Evolutionary conservation across 192 early-diverging fungal genomes (phyloP).

Genomic region (Cetraspora pellucida): DNA sequence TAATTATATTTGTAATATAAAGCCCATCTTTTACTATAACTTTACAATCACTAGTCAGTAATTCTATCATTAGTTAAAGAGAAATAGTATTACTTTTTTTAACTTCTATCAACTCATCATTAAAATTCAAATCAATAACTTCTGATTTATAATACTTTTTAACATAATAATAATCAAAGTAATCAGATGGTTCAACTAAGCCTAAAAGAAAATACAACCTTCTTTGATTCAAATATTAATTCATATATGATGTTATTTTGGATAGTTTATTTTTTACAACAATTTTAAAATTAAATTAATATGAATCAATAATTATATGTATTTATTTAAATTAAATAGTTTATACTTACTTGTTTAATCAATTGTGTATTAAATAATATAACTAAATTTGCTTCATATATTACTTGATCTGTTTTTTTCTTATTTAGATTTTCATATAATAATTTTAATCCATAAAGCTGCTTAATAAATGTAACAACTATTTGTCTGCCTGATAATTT

Average conservation of each 20-base stretch:
- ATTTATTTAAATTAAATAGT: too few species aligned
- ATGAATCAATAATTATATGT: not conserved
- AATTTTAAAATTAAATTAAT: not conserved
- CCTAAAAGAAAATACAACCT: too few species aligned
- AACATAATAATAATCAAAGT: conserved; percentile 11
- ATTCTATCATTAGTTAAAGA: too few species aligned
- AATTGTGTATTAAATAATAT: too few species aligned
- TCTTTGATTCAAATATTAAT: conserved; percentile 7
- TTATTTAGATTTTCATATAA: conserved; percentile 20
- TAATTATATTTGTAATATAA: not conserved
- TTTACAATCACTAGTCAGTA: not conserved
- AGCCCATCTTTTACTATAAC: not conserved
- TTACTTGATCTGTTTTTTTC: too few species aligned
- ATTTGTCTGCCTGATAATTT: conserved; percentile 3
- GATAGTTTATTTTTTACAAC: not conserved
- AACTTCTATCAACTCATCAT: not conserved
- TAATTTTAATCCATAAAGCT: conserved; percentile 14
- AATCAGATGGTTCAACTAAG: not conserved
- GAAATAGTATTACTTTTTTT: not conserved
- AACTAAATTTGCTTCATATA: too few species aligned
- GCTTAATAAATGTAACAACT: conserved; percentile 8
- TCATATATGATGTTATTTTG: not conserved
- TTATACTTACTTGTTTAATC: not conserved
- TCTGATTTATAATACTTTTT: not conserved
- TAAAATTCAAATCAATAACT: not conserved